Conservation (phyloP, 306 rosid species). For the Casuarina equisetifolia region DNA sequence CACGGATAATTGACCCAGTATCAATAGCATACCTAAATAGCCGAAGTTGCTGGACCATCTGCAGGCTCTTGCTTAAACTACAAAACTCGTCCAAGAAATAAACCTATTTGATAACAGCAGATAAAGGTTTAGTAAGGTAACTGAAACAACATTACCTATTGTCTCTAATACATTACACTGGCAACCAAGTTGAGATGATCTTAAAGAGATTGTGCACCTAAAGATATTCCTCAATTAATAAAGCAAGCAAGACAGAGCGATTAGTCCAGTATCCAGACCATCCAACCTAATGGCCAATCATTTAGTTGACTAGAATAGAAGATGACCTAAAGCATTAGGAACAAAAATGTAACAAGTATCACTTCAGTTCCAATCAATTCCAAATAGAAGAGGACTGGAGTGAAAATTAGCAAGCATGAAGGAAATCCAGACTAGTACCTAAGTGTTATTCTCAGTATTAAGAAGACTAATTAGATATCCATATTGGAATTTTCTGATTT, state of each 20-base stretch:
- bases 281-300: neutral
- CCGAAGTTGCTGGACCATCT: constrained; percentile 92
- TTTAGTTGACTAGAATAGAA: neutral
- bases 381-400: neutral
- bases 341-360: neutral
- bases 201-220: neutral
- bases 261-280: neutral
- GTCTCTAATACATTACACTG: neutral
- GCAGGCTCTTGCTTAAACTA: constrained; percentile 89
- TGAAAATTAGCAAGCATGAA: neutral
- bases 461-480: neutral
- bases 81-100: constrained; percentile 90
- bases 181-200: neutral
- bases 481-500: neutral
- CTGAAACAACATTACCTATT: neutral
- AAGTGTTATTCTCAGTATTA: neutral
- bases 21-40: constrained; percentile 69
- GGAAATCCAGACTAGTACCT: neutral
- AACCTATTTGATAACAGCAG: constrained; percentile 43
- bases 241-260: neutral
- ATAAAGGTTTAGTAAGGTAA: neutral
- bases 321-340: neutral
- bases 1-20: constrained; percentile 18
- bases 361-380: neutral
- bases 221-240: neutral